These are phyloP conservation scores for Arthrobotrys musiformis DNA, from an alignment of 2,329 filamentous ascomycete genomes.

Conservation along the genomic window DNA sequence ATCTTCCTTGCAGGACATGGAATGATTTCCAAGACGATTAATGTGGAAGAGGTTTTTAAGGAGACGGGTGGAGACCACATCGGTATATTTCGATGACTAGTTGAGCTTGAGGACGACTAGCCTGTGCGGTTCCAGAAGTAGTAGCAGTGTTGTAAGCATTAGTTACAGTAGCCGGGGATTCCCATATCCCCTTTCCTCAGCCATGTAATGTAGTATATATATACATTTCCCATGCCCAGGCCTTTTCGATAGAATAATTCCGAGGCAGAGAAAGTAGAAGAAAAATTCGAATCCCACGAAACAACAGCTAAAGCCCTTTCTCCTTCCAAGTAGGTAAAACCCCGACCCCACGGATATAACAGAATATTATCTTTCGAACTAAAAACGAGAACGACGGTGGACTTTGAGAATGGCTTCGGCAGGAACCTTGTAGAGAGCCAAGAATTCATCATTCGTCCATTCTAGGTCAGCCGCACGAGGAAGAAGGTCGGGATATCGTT, in stretches of 20 bases:
- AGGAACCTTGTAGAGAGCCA: conserved; percentile 35
- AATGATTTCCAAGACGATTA: background rate
- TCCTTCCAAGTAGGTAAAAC: background rate
- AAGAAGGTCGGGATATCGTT: background rate
- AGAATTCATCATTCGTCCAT: conserved; percentile 12
- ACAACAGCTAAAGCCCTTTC: background rate
- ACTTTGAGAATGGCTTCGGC: background rate
- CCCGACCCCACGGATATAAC: background rate
- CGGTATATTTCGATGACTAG: background rate
- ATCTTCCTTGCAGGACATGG: background rate
- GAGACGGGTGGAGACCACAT: background rate
- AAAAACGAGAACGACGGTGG: background rate
- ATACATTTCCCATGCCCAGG: too few species aligned
- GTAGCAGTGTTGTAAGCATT: background rate
- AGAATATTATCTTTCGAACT: background rate
- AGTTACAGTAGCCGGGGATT: background rate
- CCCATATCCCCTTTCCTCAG: background rate
- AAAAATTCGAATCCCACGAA: too few species aligned
- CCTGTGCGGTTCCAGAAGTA: background rate
- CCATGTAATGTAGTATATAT: too few species aligned
- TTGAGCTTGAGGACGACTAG: background rate
- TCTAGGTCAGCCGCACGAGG: background rate
- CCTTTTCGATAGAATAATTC: too few species aligned
- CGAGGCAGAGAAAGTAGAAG: too few species aligned
- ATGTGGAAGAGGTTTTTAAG: background rate